phyloP scores from a whole-genome alignment of 306 rosid species.

The Cicer cuneatum region DNA sequence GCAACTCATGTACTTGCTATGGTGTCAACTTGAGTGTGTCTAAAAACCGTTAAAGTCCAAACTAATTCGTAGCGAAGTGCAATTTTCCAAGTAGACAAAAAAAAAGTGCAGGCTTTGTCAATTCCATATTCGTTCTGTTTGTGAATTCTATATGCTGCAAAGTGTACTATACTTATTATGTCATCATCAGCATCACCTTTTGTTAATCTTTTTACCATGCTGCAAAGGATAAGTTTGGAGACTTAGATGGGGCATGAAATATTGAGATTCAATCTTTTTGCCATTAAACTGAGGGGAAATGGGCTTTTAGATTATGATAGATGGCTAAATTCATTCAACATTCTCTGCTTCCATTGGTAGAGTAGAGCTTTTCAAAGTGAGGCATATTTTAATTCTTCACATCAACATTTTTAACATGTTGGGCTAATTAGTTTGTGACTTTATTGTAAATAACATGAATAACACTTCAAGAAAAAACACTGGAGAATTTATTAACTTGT shows the following conservation, averaged over 20 bases:
- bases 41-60: no score
- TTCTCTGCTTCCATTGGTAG: neutral
- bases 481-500: conserved; percentile 5
- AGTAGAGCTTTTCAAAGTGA: neutral
- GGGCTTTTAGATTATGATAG: conserved; percentile 11
- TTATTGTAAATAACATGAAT: neutral
- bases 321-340: neutral
- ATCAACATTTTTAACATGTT: neutral
- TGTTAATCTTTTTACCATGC: no score
- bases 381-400: neutral
- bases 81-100: no score
- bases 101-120: no score
- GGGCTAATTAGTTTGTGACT: neutral
- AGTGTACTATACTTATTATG: no score
- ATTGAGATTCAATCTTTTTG: neutral
- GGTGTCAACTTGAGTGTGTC: no score
- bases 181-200: no score
- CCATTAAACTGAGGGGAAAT: conserved; percentile 12
- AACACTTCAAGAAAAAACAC: neutral
- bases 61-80: no score
- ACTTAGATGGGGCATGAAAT: conserved; percentile 3
- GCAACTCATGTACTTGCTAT: no score
- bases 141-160: no score
- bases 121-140: no score
- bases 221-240: no score